phyloP scores from a whole-genome alignment of 208 protist species.

The Trypanosoma lewisi region DNA sequence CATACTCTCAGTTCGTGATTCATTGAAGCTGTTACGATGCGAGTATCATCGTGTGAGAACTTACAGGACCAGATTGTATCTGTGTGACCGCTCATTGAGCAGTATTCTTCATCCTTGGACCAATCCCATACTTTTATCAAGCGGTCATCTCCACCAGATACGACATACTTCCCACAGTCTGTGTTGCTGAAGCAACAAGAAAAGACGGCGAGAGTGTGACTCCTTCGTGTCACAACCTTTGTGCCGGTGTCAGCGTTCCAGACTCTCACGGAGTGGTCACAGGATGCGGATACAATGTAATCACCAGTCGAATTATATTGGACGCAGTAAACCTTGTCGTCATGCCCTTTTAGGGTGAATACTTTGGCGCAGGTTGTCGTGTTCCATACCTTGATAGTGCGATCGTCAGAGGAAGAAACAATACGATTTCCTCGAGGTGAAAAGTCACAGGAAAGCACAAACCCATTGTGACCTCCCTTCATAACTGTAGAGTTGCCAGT shows the following conservation, averaged over 20 bases:
- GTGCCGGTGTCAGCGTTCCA: conserved; percentile 73
- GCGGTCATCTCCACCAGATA: conserved; percentile 80
- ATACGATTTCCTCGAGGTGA: conserved; percentile 82
- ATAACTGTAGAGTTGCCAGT: conserved; percentile 62
- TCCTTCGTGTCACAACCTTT: conserved; percentile 60
- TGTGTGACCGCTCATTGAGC: conserved; percentile 68
- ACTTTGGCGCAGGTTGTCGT: conserved; percentile 63
- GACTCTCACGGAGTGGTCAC: conserved; percentile 75
- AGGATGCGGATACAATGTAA: conserved; percentile 63
- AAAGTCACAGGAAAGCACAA: conserved; percentile 86
- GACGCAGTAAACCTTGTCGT: conserved; percentile 41
- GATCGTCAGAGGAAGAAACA: conserved; percentile 73
- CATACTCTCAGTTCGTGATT: conserved; percentile 85
- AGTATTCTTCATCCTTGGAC: conserved; percentile 51
- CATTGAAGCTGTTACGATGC: conserved; percentile 81
- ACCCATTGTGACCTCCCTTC: conserved; percentile 89
- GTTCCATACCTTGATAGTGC: conserved; percentile 83
- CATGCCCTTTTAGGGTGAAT: conserved; percentile 47
- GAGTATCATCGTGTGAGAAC: conserved; percentile 68
- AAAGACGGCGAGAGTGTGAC: conserved; percentile 79
- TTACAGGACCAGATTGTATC: conserved; percentile 79
- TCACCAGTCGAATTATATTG: conserved; percentile 32
- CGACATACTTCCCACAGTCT: conserved; percentile 71
- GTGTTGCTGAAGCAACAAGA: conserved; percentile 80
- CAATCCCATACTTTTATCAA: conserved; percentile 88